These are phyloP conservation scores for Kazachstania africana DNA, from an alignment of 805 yeast species.

Conservation along the genomic window DNA sequence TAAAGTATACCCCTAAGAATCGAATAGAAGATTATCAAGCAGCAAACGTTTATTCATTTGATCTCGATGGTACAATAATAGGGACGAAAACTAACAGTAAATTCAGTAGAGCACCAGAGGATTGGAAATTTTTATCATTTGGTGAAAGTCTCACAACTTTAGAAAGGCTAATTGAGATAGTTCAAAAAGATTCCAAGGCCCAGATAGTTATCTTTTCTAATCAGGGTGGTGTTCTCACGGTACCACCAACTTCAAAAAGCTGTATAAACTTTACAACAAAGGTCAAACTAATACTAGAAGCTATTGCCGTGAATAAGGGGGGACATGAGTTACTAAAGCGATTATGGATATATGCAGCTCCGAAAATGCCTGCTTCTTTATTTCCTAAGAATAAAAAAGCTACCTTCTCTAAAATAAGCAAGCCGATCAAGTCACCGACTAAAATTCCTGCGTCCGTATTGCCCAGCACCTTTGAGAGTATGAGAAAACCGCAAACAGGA, in stretches of 20 bases:
- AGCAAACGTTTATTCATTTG: conserved; percentile 53
- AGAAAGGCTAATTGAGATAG: conserved; percentile 10
- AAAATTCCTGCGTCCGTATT: background rate
- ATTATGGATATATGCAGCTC: conserved; percentile 50
- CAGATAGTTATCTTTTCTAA: conserved; percentile 68
- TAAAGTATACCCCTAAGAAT: conserved; percentile 30
- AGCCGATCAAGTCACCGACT: background rate
- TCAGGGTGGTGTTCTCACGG: conserved; percentile 49
- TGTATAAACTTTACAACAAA: conserved; percentile 31
- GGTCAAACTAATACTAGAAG: conserved; percentile 29
- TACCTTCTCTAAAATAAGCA: background rate
- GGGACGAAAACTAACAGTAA: conserved; percentile 40
- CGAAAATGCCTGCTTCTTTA: conserved; percentile 37
- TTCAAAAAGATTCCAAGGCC: conserved; percentile 15
- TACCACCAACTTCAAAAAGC: conserved; percentile 23
- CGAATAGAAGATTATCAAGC: background rate
- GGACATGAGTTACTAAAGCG: conserved; percentile 17
- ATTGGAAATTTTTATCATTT: conserved; percentile 64
- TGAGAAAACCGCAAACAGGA: conserved; percentile 69
- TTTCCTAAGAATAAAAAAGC: conserved; percentile 1
- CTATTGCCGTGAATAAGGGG: conserved; percentile 16
- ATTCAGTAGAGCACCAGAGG: conserved; percentile 47
- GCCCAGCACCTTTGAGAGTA: conserved; percentile 14
- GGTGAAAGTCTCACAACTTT: conserved; percentile 10
- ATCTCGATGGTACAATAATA: conserved; percentile 73